Conservation (phyloP, 257 asterid species). For the Nemophila menziesii region DNA sequence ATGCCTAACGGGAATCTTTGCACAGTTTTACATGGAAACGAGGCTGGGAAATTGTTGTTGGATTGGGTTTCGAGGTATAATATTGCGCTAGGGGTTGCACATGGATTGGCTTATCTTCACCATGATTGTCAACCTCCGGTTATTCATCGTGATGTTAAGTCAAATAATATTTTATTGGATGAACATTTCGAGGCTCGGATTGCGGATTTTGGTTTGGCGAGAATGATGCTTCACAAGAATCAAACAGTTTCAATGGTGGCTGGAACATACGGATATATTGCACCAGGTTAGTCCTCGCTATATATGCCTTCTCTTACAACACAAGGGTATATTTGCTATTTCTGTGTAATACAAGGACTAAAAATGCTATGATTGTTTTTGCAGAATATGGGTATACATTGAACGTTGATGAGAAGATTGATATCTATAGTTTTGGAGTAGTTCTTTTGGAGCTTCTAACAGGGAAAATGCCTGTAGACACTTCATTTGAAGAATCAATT, state of each 20-base stretch:
- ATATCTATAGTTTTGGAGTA: slow-evolving; percentile 71
- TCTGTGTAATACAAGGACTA: too few species aligned
- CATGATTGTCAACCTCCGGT: slow-evolving; percentile 72
- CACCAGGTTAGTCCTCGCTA: slow-evolving; percentile 47
- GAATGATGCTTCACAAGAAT: slow-evolving; percentile 48
- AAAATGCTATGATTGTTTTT: too few species aligned
- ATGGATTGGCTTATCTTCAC: slow-evolving; percentile 71
- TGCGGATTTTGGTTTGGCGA: slow-evolving; percentile 79
- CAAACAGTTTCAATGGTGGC: slow-evolving; percentile 75
- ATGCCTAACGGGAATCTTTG: slow-evolving; percentile 81
- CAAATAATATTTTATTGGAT: slow-evolving; percentile 60
- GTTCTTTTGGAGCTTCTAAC: slow-evolving; percentile 72
- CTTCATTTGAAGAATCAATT: slow-evolving; percentile 46
- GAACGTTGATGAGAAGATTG: slow-evolving; percentile 79
- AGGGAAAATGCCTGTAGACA: slow-evolving; percentile 50
- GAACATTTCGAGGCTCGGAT: slow-evolving; percentile 55
- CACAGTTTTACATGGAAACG: slow-evolving; percentile 49
- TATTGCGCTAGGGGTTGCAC: slow-evolving; percentile 68
- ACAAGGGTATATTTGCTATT: too few species aligned
- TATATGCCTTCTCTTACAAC: too few species aligned
- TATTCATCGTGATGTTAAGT: slow-evolving; percentile 67
- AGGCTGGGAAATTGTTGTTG: slow-evolving; percentile 34
- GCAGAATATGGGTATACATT: slow-evolving; percentile 75
- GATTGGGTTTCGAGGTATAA: slow-evolving; percentile 85
- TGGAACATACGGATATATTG: slow-evolving; percentile 82